phyloP scores from a whole-genome alignment of 352 stramenopile species.

The Phytophthora foliorum region DNA sequence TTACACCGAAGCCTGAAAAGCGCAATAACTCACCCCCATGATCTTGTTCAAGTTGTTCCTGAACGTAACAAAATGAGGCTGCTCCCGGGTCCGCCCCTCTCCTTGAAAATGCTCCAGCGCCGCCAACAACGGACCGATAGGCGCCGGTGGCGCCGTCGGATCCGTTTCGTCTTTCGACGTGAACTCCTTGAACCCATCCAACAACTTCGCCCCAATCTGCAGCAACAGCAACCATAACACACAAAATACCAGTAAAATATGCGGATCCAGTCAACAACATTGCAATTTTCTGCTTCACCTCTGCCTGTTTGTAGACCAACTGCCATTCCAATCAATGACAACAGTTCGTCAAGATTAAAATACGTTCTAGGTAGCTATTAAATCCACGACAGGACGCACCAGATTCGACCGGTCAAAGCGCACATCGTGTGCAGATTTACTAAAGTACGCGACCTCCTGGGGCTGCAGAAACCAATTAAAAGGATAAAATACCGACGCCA shows the following conservation, averaged over 20 bases:
- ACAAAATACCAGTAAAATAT: neutral
- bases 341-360: neutral
- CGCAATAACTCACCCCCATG: constrained; percentile 55
- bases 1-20: neutral
- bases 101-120: constrained; percentile 58
- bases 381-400: constrained; percentile 34
- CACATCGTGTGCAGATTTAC: constrained; percentile 59
- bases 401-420: constrained; percentile 73
- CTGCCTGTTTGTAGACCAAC: constrained; percentile 45
- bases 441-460: constrained; percentile 73
- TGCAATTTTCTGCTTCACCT: constrained; percentile 10
- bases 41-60: constrained; percentile 91
- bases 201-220: constrained; percentile 64
- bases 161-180: constrained; percentile 62
- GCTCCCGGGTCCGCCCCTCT: neutral
- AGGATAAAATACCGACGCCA: neutral
- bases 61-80: constrained; percentile 72
- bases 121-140: constrained; percentile 58
- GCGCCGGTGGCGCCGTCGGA: constrained; percentile 51
- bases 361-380: neutral
- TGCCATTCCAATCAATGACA: constrained; percentile 13
- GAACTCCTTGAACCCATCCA: constrained; percentile 68
- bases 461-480: constrained; percentile 42
- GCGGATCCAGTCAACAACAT: neutral
- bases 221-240: neutral